These are phyloP conservation scores for Syzygium jambos DNA, from an alignment of 345 rosid genomes.

Conservation along the genomic window DNA sequence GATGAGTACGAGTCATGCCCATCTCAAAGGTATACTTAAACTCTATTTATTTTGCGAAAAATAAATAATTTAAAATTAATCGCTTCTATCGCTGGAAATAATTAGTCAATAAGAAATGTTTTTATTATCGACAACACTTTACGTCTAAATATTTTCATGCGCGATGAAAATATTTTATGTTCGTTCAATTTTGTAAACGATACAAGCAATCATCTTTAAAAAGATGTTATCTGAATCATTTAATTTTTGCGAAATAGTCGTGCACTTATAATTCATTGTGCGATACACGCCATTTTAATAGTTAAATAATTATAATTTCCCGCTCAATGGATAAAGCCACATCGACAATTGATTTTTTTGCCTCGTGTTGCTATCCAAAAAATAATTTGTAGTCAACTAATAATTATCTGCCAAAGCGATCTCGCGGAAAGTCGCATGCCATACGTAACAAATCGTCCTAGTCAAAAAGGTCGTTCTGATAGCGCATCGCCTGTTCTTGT, in stretches of 20 bases:
- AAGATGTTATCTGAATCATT: no score
- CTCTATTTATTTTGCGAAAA: no score
- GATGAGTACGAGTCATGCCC: not conserved
- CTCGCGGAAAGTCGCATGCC: not conserved
- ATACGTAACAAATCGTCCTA: not conserved
- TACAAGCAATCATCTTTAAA: no score
- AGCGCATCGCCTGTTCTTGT: not conserved
- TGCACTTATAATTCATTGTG: not conserved
- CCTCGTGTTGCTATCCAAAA: not conserved
- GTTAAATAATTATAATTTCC: not conserved
- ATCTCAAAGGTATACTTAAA: not conserved
- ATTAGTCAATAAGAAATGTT: no score
- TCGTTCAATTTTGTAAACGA: no score
- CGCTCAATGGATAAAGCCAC: not conserved
- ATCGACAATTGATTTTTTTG: not conserved
- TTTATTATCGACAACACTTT: no score
- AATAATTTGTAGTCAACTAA: not conserved
- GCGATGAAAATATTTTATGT: no score
- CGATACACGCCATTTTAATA: no score
- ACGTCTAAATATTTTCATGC: no score
- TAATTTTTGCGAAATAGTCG: accelerated
- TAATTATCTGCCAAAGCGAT: not conserved
- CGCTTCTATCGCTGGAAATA: no score
- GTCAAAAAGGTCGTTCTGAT: not conserved
- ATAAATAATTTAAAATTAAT: no score